phyloP scores from a whole-genome alignment of 345 rosid genomes.

The Raphanus raphanistrum region DNA sequence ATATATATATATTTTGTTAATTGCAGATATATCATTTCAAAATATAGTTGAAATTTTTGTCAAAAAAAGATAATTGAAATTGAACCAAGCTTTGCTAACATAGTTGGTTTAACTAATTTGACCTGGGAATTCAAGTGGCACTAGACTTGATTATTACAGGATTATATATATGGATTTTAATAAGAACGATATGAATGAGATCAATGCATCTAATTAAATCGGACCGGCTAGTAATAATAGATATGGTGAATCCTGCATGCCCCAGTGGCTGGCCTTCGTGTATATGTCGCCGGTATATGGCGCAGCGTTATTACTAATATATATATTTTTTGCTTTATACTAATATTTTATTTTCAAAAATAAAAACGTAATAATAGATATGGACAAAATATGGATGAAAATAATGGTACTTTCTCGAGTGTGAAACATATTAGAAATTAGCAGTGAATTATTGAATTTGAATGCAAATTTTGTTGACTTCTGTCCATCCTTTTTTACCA shows the following conservation, averaged over 20 bases:
- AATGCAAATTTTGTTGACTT: background rate
- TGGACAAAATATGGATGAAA: background rate
- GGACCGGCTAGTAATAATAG: constrained; percentile 8
- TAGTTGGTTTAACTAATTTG: constrained; percentile 33
- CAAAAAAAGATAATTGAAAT: background rate
- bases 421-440: background rate
- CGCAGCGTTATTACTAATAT: too few species aligned
- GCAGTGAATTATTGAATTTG: background rate
- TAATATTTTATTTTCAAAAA: too few species aligned
- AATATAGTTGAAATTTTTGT: background rate
- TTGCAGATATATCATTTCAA: background rate
- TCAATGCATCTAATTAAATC: constrained; percentile 5
- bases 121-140: constrained; percentile 13
- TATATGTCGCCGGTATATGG: too few species aligned
- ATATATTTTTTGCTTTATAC: too few species aligned
- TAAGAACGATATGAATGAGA: constrained; percentile 1
- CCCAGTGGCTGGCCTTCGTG: too few species aligned
- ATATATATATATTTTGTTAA: background rate
- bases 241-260: background rate
- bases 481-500: background rate
- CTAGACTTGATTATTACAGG: constrained; percentile 3
- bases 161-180: constrained; percentile 6
- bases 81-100: constrained; percentile 5
- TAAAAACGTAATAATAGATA: background rate
- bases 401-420: background rate